Percentiles rank a stretch among this genome's conserved stretches.
phyloP scores from a whole-genome alignment of 495 filamentous ascomycete species.

The Letharia columbiana region DNA sequence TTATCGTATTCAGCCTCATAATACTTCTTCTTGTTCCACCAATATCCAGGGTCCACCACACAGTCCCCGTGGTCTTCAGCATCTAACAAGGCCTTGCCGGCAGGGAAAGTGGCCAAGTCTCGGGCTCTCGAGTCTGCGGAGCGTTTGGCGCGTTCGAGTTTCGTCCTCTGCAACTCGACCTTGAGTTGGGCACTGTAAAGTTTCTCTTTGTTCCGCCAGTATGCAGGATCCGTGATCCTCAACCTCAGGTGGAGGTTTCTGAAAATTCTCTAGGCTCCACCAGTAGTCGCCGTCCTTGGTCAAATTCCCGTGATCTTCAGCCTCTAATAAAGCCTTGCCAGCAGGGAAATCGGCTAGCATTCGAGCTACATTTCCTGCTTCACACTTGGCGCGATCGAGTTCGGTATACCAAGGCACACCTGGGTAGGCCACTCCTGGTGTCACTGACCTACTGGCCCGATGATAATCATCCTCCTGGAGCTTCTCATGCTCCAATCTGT shows the following conservation, averaged over 20 bases:
- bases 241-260: neutral
- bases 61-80: neutral
- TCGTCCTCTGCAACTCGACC: neutral
- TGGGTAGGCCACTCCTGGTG: neutral
- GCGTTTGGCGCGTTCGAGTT: constrained; percentile 3
- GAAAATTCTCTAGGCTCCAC: neutral
- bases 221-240: neutral
- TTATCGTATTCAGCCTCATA: neutral
- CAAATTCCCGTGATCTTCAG: neutral
- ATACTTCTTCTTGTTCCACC: constrained; percentile 4
- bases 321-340: constrained; percentile 1
- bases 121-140: constrained; percentile 3
- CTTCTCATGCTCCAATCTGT: neutral
- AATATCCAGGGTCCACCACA: neutral
- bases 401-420: neutral
- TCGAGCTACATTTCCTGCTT: neutral
- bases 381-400: neutral
- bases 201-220: constrained; percentile 1
- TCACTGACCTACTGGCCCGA: constrained; percentile 1
- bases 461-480: constrained; percentile 3
- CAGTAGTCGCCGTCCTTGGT: neutral
- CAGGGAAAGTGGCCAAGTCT: constrained; percentile 3
- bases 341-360: neutral
- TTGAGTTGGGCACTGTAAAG: neutral
- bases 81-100: constrained; percentile 2